Evolutionary conservation across 192 early-diverging fungal species (phyloP).

Genomic region (Coemansia umbellata): DNA sequence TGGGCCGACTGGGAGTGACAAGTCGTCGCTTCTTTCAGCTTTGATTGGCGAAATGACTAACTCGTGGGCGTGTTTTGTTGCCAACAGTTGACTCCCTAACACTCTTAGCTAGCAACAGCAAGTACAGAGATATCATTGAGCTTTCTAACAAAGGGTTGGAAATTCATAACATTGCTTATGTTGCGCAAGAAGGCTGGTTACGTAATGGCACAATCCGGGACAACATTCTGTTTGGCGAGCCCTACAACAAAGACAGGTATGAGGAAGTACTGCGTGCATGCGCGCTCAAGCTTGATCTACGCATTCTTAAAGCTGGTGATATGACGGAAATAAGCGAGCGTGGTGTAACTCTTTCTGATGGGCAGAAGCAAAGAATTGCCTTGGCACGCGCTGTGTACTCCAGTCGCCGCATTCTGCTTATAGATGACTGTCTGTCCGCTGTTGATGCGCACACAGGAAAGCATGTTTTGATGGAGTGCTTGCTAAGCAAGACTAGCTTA

Average conservation of each 20-base stretch:
- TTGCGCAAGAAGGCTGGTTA: slow-evolving; percentile 72
- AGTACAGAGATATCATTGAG: slow-evolving; percentile 27
- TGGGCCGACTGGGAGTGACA: slow-evolving; percentile 86
- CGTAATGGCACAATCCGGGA: slow-evolving; percentile 67
- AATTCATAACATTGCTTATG: slow-evolving; percentile 70
- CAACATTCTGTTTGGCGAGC: slow-evolving; percentile 81
- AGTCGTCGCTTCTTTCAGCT: slow-evolving; percentile 72
- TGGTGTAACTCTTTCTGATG: slow-evolving; percentile 73
- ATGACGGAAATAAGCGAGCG: slow-evolving; percentile 86
- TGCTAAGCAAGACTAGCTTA: slow-evolving; percentile 56
- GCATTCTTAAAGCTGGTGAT: slow-evolving; percentile 80
- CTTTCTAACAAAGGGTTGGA: slow-evolving; percentile 39
- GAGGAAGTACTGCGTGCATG: slow-evolving; percentile 71
- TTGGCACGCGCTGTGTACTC: slow-evolving; percentile 84
- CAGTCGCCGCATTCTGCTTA: slow-evolving; percentile 56
- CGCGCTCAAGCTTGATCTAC: slow-evolving; percentile 79
- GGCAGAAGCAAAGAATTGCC: slow-evolving; percentile 78
- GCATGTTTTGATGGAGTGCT: slow-evolving; percentile 70
- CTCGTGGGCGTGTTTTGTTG: slow-evolving; percentile 20
- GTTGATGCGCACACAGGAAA: slow-evolving; percentile 91
- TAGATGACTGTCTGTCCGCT: slow-evolving; percentile 88
- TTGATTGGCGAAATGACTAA: slow-evolving; percentile 75
- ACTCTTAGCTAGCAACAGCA: background rate
- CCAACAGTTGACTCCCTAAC: slow-evolving; percentile 1
- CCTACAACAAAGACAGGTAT: slow-evolving; percentile 70